Base-by-base conservation (phyloP, 2,329 filamentous ascomycete species). In the Ceratocystis papillata region DNA sequence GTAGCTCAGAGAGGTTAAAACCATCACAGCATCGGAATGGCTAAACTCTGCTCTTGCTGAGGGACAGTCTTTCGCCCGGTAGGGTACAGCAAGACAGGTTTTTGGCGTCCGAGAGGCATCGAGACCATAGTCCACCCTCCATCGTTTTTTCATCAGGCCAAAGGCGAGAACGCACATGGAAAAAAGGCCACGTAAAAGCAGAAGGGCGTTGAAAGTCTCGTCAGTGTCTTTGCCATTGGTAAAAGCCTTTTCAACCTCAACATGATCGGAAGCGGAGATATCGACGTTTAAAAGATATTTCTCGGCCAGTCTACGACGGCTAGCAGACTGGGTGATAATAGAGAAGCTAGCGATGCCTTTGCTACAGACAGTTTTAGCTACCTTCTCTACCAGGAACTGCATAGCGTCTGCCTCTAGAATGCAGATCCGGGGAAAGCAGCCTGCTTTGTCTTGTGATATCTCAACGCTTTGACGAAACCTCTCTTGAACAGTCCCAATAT, bases 121-220 rank as follows among this genome's bases (percentile, higher is more conserved):
- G 0, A 82, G 74, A 0, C 87, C 86, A 67, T 85, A 89, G 65
- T 87, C 80, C 0, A 89, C 85, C 2, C 81, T 74, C 82, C 83
- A 89, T 1, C 85, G 75, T 69, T 88, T 88, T 12, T 80, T 73
- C 0, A 74, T 72, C 0, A 88, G 73, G 0, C 75, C 76, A 67
- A 85, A 86, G 0, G 70, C 70, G 0, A 89, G 70, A 0, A 88
- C 74, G 0, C 83, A 80, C 0, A 76, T 73, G 0, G 81, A 80
- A 7, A 89, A 72, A 0, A 89, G 75, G 0, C 86, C 80, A 30
- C 81, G 75, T 0, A 86, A 70, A 1, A 84, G 73, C 0, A 84
- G 72, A 0, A 85, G 70, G 0, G 74, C 71, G 1, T 70, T 69
- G 12, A 55, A 30, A 33, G 72, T 74, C 0, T 72, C 73, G 0